Conservation (phyloP, 495 filamentous ascomycete species). For the Immersiella caudata region DNA sequence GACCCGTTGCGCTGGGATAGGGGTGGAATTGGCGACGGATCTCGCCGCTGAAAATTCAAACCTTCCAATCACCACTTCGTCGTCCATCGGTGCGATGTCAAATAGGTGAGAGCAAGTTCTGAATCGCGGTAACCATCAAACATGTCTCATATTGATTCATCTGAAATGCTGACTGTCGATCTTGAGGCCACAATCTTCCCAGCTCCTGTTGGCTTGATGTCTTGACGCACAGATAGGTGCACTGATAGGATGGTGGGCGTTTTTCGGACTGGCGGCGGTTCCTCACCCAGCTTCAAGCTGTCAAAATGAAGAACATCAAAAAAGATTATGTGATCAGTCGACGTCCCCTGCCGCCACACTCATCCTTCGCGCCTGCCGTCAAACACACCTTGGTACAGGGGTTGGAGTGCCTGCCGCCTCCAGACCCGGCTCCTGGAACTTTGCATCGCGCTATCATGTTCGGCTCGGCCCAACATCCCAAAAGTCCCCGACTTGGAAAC, state of each 20-base stretch:
- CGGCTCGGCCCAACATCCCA: neutral
- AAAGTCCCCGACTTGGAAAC: too few species aligned
- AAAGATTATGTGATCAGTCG: too few species aligned
- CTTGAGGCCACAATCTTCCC: neutral
- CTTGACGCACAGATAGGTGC: too few species aligned
- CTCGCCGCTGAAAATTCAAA: neutral
- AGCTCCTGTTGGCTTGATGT: too few species aligned
- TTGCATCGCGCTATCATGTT: neutral
- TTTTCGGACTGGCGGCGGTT: too few species aligned
- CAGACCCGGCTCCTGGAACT: too few species aligned
- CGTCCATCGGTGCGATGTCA: neutral
- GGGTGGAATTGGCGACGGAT: neutral
- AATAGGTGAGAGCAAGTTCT: neutral
- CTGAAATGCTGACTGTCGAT: neutral
- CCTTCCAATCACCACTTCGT: too few species aligned
- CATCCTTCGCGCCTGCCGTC: neutral
- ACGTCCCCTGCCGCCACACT: too few species aligned
- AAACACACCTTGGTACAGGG: neutral
- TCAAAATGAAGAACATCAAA: too few species aligned
- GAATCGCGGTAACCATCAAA: neutral
- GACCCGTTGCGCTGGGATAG: neutral
- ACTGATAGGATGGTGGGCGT: too few species aligned
- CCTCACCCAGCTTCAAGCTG: too few species aligned
- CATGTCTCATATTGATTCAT: neutral
- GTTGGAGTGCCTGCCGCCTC: neutral